Evolutionary conservation across 305 asterid genomes (phyloP).

Genomic region (Striga hermonthica): DNA sequence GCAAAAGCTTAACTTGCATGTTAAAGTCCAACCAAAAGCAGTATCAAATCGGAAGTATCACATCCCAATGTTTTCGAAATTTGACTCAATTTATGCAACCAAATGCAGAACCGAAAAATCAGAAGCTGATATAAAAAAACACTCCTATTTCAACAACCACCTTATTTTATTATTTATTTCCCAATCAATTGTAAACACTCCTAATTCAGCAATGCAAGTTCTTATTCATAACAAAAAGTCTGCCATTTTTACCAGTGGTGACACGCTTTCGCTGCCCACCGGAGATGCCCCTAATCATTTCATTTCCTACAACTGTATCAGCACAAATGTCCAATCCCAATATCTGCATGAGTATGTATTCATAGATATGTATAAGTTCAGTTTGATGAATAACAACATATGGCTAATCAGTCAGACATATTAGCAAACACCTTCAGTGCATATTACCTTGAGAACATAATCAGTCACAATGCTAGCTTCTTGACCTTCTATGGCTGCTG

Average conservation of each 20-base stretch:
- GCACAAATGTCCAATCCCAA: constrained; percentile 62
- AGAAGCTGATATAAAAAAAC: not conserved
- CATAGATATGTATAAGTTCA: not conserved
- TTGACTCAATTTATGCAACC: too few species aligned
- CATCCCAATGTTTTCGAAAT: too few species aligned
- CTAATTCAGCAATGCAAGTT: not conserved
- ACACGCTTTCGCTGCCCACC: constrained; percentile 62
- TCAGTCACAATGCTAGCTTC: constrained; percentile 49
- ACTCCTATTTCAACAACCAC: too few species aligned
- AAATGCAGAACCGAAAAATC: too few species aligned
- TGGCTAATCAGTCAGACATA: not conserved
- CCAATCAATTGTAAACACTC: too few species aligned
- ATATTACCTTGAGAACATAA: constrained; percentile 52
- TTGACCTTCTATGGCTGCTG: constrained; percentile 48
- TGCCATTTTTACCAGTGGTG: constrained; percentile 43
- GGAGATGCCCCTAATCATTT: constrained; percentile 55
- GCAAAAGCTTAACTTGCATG: too few species aligned
- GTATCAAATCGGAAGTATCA: too few species aligned
- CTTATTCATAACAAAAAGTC: not conserved
- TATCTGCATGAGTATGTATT: constrained; percentile 34
- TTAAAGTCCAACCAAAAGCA: too few species aligned
- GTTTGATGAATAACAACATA: not conserved
- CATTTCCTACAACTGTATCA: constrained; percentile 57
- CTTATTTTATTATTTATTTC: too few species aligned
- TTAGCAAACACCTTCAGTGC: not conserved